phyloP scores from a whole-genome alignment of 2,329 filamentous ascomycete species.

The Aureobasidium lini region DNA sequence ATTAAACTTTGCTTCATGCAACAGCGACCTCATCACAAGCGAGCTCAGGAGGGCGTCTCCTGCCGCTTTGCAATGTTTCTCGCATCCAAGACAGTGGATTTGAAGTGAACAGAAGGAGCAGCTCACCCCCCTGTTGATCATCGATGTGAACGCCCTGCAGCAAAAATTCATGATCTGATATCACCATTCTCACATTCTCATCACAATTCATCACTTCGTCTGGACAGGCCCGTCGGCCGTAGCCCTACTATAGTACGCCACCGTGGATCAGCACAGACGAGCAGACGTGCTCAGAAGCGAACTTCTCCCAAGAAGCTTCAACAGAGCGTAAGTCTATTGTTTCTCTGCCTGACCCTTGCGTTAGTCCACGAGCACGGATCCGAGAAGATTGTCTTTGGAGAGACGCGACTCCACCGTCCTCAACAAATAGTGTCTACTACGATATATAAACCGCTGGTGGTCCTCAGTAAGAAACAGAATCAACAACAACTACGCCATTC shows the following conservation, averaged over 20 bases:
- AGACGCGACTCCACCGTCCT: neutral
- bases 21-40: neutral
- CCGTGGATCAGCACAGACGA: neutral
- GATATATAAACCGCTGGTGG: constrained; percentile 1
- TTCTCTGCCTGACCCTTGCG: neutral
- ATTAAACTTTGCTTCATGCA: neutral
- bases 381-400: neutral
- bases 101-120: no score
- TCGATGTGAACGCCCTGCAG: no score
- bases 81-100: neutral
- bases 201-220: neutral
- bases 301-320: neutral
- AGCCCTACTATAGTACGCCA: neutral
- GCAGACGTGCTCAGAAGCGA: neutral
- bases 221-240: no score
- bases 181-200: neutral
- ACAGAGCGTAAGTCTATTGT: neutral
- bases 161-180: neutral
- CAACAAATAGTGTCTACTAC: neutral
- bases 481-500: neutral
- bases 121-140: no score
- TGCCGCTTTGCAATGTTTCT: neutral
- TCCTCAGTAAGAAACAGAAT: neutral
- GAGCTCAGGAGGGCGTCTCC: neutral
- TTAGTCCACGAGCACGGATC: neutral